Evolutionary conservation across 2,329 filamentous ascomycete species (phyloP).

Genomic region (Stromatinia cepivora): DNA sequence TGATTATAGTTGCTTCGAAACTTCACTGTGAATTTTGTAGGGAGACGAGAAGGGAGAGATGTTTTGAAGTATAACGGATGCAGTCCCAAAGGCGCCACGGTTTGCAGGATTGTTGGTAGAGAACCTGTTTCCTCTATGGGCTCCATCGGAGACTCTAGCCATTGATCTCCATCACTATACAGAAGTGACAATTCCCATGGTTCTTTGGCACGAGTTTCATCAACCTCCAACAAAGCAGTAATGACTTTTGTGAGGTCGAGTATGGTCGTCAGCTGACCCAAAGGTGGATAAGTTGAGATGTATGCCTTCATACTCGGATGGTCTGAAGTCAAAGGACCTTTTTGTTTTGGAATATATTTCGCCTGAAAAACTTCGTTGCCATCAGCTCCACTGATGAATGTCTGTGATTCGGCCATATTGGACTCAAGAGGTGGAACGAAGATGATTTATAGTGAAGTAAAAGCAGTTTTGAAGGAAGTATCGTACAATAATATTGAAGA

Average conservation of each 20-base stretch:
- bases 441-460: conserved; percentile 18
- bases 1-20: conserved; percentile 56
- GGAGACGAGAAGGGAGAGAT: conserved; percentile 49
- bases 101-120: conserved; percentile 54
- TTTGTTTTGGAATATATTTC: conserved; percentile 40
- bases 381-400: conserved; percentile 36
- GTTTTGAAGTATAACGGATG: conserved; percentile 56
- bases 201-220: conserved; percentile 52
- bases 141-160: conserved; percentile 54
- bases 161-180: conserved; percentile 59
- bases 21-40: conserved; percentile 68
- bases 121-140: conserved; percentile 31
- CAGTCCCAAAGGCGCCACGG: conserved; percentile 38
- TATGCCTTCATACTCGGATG: conserved; percentile 52
- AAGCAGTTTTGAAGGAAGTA: conserved; percentile 4
- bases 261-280: conserved; percentile 72
- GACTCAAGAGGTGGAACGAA: not conserved
- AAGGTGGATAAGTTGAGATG: conserved; percentile 65
- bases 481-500: conserved; percentile 17
- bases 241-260: conserved; percentile 48
- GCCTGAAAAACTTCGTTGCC: conserved; percentile 40
- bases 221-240: conserved; percentile 68
- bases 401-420: conserved; percentile 21
- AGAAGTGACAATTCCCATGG: conserved; percentile 75
- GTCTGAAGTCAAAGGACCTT: conserved; percentile 38